phyloP scores from a whole-genome alignment of 176 grass and related monocot species.

The Pontederia crassipes region DNA sequence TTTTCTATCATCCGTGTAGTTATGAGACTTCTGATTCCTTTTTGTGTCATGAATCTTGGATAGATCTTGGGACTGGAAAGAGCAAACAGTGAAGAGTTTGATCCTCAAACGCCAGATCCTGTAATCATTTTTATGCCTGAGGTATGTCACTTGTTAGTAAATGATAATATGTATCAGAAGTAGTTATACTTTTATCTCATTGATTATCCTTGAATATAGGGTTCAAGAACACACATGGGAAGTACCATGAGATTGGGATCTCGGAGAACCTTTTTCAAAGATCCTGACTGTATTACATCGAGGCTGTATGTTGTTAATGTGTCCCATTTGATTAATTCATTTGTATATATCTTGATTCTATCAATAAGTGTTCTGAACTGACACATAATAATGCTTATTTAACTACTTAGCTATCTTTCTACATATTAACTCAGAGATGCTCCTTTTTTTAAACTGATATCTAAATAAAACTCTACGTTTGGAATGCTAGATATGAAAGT shows the following conservation, averaged over 20 bases:
- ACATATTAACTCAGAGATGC: too few species aligned
- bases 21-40: background rate
- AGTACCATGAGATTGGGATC: slow-evolving; percentile 91
- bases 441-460: too few species aligned
- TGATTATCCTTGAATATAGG: slow-evolving; percentile 26
- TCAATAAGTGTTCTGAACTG: slow-evolving; percentile 8
- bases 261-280: slow-evolving; percentile 62
- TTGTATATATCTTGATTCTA: background rate
- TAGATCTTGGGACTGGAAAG: slow-evolving; percentile 58
- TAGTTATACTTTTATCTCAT: slow-evolving; percentile 1
- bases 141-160: slow-evolving; percentile 29
- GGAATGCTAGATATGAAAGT: slow-evolving; percentile 53
- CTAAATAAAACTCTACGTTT: too few species aligned
- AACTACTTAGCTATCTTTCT: too few species aligned
- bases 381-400: background rate
- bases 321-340: slow-evolving; percentile 7
- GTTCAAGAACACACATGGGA: slow-evolving; percentile 97
- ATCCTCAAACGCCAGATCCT: slow-evolving; percentile 32
- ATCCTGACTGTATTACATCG: slow-evolving; percentile 56
- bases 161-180: background rate
- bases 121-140: slow-evolving; percentile 97
- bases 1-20: background rate
- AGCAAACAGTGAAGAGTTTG: slow-evolving; percentile 96
- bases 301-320: slow-evolving; percentile 44
- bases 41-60: slow-evolving; percentile 13